These are phyloP conservation scores for Amaranthus tricolor DNA, from an alignment of 179 eudicot genomes.

Conservation along the genomic window DNA sequence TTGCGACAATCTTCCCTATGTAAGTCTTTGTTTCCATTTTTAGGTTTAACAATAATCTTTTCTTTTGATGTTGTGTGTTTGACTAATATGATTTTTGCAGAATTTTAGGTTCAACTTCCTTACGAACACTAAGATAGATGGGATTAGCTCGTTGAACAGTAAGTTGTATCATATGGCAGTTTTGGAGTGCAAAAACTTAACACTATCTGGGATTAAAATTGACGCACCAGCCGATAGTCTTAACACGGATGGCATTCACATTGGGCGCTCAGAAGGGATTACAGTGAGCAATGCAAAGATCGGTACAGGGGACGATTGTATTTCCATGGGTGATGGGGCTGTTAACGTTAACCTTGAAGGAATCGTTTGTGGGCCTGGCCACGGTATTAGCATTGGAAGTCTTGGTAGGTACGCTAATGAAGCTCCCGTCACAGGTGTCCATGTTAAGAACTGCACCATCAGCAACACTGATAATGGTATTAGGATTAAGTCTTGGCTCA, in stretches of 20 bases:
- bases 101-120: constrained; percentile 31
- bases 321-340: constrained; percentile 48
- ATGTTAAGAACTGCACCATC: constrained; percentile 36
- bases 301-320: constrained; percentile 40
- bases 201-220: constrained; percentile 2
- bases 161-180: constrained; percentile 27
- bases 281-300: constrained; percentile 1
- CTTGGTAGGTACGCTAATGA: constrained; percentile 44
- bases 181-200: constrained; percentile 22
- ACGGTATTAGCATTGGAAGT: constrained; percentile 52
- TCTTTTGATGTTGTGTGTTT: background rate
- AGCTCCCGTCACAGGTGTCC: constrained; percentile 29
- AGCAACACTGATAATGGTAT: constrained; percentile 37
- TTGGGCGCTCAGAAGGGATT: constrained; percentile 27
- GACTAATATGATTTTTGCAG: constrained; percentile 9
- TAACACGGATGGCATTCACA: constrained; percentile 39
- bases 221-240: constrained; percentile 26
- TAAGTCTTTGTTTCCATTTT: background rate
- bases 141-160: constrained; percentile 29
- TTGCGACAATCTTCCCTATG: constrained; percentile 33
- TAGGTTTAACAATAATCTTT: background rate
- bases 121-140: constrained; percentile 16
- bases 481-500: constrained; percentile 44
- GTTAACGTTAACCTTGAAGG: constrained; percentile 23
- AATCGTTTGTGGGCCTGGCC: constrained; percentile 52